Evolutionary conservation across 768 basidiomycete genomes (phyloP), one percentile per base, ranked within the genome.

Genomic region (Lactarius deliciosus): DNA sequence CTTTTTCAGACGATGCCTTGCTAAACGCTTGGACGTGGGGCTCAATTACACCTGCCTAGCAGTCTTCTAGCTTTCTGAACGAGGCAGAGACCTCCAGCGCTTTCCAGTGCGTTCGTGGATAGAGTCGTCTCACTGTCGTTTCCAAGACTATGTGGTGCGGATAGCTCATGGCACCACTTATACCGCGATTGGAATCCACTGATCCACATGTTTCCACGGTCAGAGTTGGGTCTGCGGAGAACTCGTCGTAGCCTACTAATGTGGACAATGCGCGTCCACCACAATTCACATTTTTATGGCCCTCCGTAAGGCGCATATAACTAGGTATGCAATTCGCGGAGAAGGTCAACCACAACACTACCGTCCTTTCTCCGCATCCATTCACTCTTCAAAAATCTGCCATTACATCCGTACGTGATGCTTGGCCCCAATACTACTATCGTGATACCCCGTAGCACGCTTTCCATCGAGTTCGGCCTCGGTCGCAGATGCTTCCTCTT

Each of bases 381-480:
- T 50, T 11, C 50, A 15, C 50, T 53, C 22, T 25, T 22, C 22
- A 53, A 47, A 50, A 15, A 25, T 28, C 13, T 53, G 4, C 50
- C 50, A 25, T 53, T 13, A 25, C 50, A 25, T 7, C 25, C 3
- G 25, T 53, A 53, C 50, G 22, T 25, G 32, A 61, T 61, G 60
- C 47, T 34, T 9, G 34, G 22, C 41, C 22, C 5, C 22, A 16
- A 25, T 25, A 38, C 9, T 34, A 30, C 30, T 30, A 53, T 25
- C 22, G n/a, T 53, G 8, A 25, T n/a, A n/a, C 60, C n/a, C 34
- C 45, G 60, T 28, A 28, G 38, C 61, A 41, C 54, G 5, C 61
- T 63, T 28, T 40, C 61, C 9, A 56, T 63, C 61, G 40, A 40
- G 18, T 63, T 63, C 18, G 38, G 61, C 50, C 38, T 30, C 36